phyloP scores from a whole-genome alignment of 1,139 yeast species.

The Pneumocystis canis region DNA sequence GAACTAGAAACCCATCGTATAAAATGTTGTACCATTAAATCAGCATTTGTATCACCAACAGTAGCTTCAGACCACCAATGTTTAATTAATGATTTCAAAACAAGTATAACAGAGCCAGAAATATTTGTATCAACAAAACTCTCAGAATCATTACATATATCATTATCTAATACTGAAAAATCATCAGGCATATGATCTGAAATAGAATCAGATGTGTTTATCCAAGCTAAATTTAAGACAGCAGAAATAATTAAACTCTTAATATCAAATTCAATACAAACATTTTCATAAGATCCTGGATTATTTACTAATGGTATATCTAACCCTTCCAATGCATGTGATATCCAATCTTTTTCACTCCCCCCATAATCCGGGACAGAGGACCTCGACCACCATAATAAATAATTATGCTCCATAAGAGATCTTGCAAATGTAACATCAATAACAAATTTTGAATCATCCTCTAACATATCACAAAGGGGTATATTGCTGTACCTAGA shows the following conservation, averaged over 20 bases:
- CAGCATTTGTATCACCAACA: conserved; percentile 56
- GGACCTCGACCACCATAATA: conserved; percentile 85
- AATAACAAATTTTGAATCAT: conserved; percentile 61
- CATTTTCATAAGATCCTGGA: conserved; percentile 67
- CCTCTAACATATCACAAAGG: conserved; percentile 64
- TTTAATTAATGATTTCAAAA: conserved; percentile 60
- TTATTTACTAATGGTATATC: conserved; percentile 62
- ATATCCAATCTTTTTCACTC: conserved; percentile 42
- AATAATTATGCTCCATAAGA: conserved; percentile 47
- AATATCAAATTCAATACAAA: conserved; percentile 65
- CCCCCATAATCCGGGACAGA: conserved; percentile 86
- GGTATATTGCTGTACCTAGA: conserved; percentile 72
- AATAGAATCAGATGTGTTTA: conserved; percentile 60
- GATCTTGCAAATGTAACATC: conserved; percentile 80
- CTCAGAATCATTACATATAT: neutral
- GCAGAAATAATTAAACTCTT: conserved; percentile 76
- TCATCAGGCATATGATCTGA: conserved; percentile 30
- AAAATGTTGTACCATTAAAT: conserved; percentile 66
- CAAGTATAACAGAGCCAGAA: conserved; percentile 39
- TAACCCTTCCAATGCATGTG: conserved; percentile 40
- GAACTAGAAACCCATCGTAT: conserved; percentile 79
- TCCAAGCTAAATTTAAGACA: conserved; percentile 63
- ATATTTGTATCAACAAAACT: conserved; percentile 35
- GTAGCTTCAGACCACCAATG: conserved; percentile 93
- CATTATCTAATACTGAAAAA: conserved; percentile 5